These are phyloP conservation scores for Colletotrichum musicola DNA, from an alignment of 2,329 filamentous ascomycete genomes.

Conservation along the genomic window DNA sequence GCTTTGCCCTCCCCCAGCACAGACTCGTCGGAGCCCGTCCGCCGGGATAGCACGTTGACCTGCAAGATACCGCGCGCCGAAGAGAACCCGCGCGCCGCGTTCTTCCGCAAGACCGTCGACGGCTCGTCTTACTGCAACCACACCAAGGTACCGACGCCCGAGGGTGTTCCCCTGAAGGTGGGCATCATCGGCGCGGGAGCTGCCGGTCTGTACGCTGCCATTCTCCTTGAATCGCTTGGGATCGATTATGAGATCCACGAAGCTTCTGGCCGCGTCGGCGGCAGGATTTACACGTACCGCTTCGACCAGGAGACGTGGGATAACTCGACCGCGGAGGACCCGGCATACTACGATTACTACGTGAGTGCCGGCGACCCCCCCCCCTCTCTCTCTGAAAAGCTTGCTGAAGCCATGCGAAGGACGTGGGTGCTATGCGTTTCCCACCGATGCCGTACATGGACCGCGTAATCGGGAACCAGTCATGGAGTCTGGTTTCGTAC, in stretches of 20 bases:
- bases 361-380: constrained; percentile 20
- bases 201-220: constrained; percentile 50
- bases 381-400: background rate
- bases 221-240: constrained; percentile 48
- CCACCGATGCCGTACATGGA: constrained; percentile 50
- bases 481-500: constrained; percentile 42
- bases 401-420: constrained; percentile 37
- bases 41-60: constrained; percentile 17
- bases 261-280: constrained; percentile 49
- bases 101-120: constrained; percentile 39
- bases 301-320: constrained; percentile 45
- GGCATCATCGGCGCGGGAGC: constrained; percentile 54
- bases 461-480: constrained; percentile 40
- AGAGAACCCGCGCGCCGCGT: constrained; percentile 39
- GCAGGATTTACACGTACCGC: constrained; percentile 51
- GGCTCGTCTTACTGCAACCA: constrained; percentile 38
- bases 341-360: constrained; percentile 49
- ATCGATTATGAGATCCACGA: constrained; percentile 55
- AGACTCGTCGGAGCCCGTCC: background rate
- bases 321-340: constrained; percentile 37
- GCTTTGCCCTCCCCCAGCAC: constrained; percentile 28
- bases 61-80: constrained; percentile 39
- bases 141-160: constrained; percentile 29
- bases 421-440: constrained; percentile 57
- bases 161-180: constrained; percentile 42